Conservation (phyloP, 78 protist species). For the Reticulomyxa filosa region DNA sequence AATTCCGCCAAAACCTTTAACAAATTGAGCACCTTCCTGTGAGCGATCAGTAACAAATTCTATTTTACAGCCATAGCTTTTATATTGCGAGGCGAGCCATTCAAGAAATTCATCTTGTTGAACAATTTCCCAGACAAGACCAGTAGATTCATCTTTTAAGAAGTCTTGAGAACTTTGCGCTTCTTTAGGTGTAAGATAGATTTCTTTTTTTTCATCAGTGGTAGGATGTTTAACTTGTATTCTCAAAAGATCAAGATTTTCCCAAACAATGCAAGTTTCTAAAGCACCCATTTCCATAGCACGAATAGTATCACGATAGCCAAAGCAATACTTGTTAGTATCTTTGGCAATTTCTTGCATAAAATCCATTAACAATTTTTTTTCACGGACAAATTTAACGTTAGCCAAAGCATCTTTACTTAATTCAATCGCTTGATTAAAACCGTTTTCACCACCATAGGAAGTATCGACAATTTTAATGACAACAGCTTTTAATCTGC, state of each 20-base stretch:
- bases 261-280: constrained; percentile 75
- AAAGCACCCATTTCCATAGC: constrained; percentile 86
- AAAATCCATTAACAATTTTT: constrained; percentile 77
- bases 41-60: constrained; percentile 84
- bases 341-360: constrained; percentile 90
- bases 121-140: constrained; percentile 47
- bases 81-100: constrained; percentile 85
- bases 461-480: constrained; percentile 74
- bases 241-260: constrained; percentile 30
- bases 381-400: constrained; percentile 91
- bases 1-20: constrained; percentile 92
- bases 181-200: constrained; percentile 37
- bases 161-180: constrained; percentile 26
- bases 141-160: constrained; percentile 18
- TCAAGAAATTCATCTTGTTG: constrained; percentile 61
- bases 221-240: too few relatives aligned
- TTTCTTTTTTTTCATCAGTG: constrained; percentile 18
- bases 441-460: constrained; percentile 93
- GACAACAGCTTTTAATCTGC: constrained; percentile 58
- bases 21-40: constrained; percentile 96
- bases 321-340: constrained; percentile 71
- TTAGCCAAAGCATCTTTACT: constrained; percentile 60
- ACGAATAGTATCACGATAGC: constrained; percentile 57
- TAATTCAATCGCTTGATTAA: constrained; percentile 98
- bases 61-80: constrained; percentile 62